Evolutionary conservation across 2,329 filamentous ascomycete genomes (phyloP).

Genomic region (Colletotrichum navitas): DNA sequence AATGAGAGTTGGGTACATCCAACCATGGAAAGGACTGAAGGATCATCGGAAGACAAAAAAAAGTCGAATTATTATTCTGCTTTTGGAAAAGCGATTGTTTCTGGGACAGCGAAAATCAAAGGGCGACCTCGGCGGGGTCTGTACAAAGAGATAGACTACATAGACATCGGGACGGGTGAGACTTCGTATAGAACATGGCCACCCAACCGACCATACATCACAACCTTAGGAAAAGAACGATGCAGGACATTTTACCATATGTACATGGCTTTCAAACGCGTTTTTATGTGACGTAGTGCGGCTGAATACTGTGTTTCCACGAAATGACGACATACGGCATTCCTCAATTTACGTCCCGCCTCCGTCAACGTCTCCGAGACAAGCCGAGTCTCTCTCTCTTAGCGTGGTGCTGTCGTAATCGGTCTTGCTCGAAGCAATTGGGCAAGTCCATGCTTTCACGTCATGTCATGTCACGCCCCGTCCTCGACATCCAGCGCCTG

Average conservation of each 20-base stretch:
- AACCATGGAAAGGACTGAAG: neutral
- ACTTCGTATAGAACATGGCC: neutral
- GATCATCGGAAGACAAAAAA: conserved; percentile 13
- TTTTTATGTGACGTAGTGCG: neutral
- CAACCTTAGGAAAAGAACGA: conserved; percentile 18
- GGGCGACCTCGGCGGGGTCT: neutral
- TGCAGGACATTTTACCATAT: neutral
- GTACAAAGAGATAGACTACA: conserved; percentile 34
- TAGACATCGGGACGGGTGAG: conserved; percentile 5
- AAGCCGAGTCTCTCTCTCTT: neutral
- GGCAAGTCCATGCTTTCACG: neutral
- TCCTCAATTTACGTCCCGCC: neutral
- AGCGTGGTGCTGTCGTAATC: neutral
- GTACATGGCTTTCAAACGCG: neutral
- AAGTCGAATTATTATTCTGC: conserved; percentile 1
- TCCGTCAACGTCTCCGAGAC: neutral
- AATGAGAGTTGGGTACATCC: neutral
- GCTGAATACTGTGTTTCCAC: neutral
- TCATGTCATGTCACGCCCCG: neutral
- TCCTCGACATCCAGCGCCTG: no score
- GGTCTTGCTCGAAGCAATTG: neutral
- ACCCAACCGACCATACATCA: neutral
- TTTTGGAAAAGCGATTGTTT: conserved; percentile 9
- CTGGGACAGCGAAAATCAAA: conserved; percentile 2
- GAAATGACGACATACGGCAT: neutral